Conservation (phyloP, 2,329 filamentous ascomycete genomes). For the Clarireedia sp. region DNA sequence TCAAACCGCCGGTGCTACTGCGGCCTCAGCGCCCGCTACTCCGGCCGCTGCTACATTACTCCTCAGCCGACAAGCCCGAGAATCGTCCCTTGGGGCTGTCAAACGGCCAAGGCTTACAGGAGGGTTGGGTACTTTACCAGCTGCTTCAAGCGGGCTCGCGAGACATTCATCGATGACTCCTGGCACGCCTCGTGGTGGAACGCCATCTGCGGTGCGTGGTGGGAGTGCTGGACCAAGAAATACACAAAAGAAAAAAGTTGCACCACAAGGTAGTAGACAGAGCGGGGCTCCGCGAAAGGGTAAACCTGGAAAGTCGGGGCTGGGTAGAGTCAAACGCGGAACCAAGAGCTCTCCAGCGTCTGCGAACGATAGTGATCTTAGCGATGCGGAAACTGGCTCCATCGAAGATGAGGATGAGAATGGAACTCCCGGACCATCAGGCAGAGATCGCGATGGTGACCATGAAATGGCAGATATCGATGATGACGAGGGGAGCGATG, state of each 20-base stretch:
- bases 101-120: constrained; percentile 40
- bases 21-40: constrained; percentile 49
- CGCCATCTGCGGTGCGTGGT: constrained; percentile 34
- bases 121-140: constrained; percentile 38
- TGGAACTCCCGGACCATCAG: constrained; percentile 31
- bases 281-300: constrained; percentile 23
- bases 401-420: constrained; percentile 42
- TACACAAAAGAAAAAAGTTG: constrained; percentile 30
- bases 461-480: constrained; percentile 47
- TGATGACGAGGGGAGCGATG: constrained; percentile 67
- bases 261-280: constrained; percentile 27
- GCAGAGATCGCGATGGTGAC: constrained; percentile 44
- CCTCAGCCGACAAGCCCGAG: constrained; percentile 46
- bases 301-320: constrained; percentile 44
- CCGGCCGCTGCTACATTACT: constrained; percentile 55
- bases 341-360: constrained; percentile 53
- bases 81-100: constrained; percentile 51
- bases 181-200: constrained; percentile 48
- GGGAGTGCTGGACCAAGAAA: constrained; percentile 54
- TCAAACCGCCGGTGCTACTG: constrained; percentile 14
- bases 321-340: constrained; percentile 53
- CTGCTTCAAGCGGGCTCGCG: constrained; percentile 50
- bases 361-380: constrained; percentile 56
- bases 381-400: constrained; percentile 51
- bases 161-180: constrained; percentile 56